phyloP scores from a whole-genome alignment of 2,329 filamentous ascomycete species.

The Hortaea sp. region DNA sequence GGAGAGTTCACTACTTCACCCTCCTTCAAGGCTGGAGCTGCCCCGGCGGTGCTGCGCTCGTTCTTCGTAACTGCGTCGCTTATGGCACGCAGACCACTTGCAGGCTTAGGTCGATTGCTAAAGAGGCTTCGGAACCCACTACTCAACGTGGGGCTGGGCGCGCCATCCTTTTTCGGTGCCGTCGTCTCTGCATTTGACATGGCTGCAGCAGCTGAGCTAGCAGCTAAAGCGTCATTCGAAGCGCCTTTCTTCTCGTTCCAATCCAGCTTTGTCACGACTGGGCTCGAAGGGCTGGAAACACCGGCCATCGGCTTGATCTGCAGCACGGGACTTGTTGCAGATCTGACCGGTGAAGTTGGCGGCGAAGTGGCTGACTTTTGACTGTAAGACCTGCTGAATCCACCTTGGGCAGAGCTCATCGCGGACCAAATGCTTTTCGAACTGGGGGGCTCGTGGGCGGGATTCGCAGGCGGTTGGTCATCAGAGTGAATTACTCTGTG shows the following conservation, averaged over 20 bases:
- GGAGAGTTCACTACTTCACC: constrained; percentile 49
- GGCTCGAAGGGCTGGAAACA: constrained; percentile 35
- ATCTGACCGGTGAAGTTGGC: constrained; percentile 9
- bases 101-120: constrained; percentile 30
- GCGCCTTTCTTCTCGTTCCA: constrained; percentile 29
- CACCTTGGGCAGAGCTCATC: constrained; percentile 14
- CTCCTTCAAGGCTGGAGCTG: constrained; percentile 34
- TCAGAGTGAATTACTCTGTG: constrained; percentile 19
- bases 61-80: constrained; percentile 59
- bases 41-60: constrained; percentile 32
- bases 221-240: constrained; percentile 9
- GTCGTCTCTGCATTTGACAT: background rate
- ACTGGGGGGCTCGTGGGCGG: background rate
- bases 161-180: constrained; percentile 25
- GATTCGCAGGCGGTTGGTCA: constrained; percentile 7
- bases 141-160: constrained; percentile 14
- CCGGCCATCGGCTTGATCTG: constrained; percentile 28
- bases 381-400: constrained; percentile 4
- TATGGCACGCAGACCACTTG: constrained; percentile 68
- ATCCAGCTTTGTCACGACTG: constrained; percentile 48
- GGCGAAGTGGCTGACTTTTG: constrained; percentile 4
- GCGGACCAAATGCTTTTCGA: constrained; percentile 6
- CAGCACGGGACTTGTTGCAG: constrained; percentile 16
- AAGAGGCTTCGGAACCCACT: constrained; percentile 28
- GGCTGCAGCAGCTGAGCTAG: background rate